Percentiles rank a stretch among this genome's conserved stretches.
Conservation (phyloP, 2,329 filamentous ascomycete genomes). For the Uncinocarpus reesii region DNA sequence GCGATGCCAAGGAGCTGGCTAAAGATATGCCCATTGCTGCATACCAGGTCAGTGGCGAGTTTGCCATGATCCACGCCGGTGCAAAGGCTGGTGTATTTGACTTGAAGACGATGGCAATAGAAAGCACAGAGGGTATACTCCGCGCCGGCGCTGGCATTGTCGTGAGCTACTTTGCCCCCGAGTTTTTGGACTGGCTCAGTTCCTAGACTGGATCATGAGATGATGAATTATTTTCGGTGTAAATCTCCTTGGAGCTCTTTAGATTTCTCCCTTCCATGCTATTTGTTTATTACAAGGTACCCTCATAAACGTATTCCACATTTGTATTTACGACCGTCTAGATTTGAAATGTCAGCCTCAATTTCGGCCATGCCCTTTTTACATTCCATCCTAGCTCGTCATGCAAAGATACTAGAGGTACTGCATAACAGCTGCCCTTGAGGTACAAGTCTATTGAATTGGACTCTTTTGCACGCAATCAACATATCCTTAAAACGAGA, state of each 20-base stretch:
- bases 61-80: constrained; percentile 91
- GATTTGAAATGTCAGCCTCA: too few relatives aligned
- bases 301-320: too few relatives aligned
- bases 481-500: too few relatives aligned
- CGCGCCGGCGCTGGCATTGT: constrained; percentile 88
- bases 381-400: too few relatives aligned
- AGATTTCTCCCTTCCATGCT: background rate
- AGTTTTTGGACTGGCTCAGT: constrained; percentile 54
- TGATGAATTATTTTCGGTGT: background rate
- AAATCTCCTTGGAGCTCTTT: background rate
- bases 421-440: too few relatives aligned
- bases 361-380: too few relatives aligned
- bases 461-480: too few relatives aligned
- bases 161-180: constrained; percentile 87
- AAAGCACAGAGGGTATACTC: constrained; percentile 86
- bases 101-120: constrained; percentile 85
- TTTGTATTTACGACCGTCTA: too few relatives aligned
- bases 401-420: too few relatives aligned
- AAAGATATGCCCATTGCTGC: constrained; percentile 86
- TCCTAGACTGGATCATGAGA: background rate
- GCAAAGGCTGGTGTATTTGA: constrained; percentile 96
- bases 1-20: constrained; percentile 88
- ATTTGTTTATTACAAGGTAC: background rate
- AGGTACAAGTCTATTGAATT: too few relatives aligned
- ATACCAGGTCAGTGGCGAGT: constrained; percentile 96